A percentile compares a stretch with the other conserved stretches of the same genome.
These are phyloP conservation scores for Trichoderma aggressivum DNA, from an alignment of 2,329 filamentous ascomycete genomes.

Conservation along the genomic window DNA sequence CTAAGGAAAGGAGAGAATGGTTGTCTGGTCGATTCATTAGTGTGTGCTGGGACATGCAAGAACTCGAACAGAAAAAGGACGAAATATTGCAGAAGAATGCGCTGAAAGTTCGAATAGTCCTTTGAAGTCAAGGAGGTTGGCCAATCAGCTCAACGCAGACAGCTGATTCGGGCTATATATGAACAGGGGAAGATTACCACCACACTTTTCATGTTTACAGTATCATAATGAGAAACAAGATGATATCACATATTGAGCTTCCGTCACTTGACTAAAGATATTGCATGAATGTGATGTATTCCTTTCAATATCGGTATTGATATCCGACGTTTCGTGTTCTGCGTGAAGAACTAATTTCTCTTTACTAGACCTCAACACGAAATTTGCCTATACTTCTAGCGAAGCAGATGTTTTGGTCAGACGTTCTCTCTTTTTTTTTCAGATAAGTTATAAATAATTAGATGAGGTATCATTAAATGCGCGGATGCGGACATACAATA, in stretches of 20 bases:
- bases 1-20: constrained; percentile 34
- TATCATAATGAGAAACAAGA: not conserved
- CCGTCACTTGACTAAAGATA: not conserved
- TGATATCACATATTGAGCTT: not conserved
- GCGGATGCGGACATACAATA: not conserved
- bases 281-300: not conserved
- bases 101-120: constrained; percentile 23
- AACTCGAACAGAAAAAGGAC: constrained; percentile 30
- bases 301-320: not conserved
- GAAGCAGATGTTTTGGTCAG: not conserved
- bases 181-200: not conserved
- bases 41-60: constrained; percentile 32
- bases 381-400: not conserved
- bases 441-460: not conserved
- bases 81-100: constrained; percentile 30
- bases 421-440: not conserved
- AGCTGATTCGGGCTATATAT: not conserved
- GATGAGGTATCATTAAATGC: not conserved
- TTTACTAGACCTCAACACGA: not conserved
- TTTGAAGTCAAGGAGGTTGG: not conserved
- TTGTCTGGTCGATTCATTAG: constrained; percentile 31
- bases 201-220: not conserved
- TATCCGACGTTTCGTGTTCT: not conserved
- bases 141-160: not conserved
- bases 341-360: not conserved